Evolutionary conservation across 2,329 filamentous ascomycete genomes (phyloP).

Genomic region (Epichloe baconii): DNA sequence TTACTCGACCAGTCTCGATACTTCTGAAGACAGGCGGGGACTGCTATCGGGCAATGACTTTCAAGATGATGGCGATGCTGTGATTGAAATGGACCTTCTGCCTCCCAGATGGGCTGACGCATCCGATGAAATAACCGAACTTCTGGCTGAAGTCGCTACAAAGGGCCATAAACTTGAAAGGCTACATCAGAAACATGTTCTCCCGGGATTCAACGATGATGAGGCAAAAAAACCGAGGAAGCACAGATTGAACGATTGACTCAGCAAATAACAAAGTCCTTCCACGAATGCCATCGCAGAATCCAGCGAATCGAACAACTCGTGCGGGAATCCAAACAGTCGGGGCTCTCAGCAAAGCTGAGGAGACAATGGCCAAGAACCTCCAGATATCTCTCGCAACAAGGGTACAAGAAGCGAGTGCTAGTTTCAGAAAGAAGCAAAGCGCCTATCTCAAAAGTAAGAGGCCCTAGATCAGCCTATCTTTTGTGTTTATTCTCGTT

Average conservation of each 20-base stretch:
- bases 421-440: constrained; percentile 92
- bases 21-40: constrained; percentile 50
- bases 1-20: constrained; percentile 35
- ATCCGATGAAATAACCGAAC: constrained; percentile 81
- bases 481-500: neutral
- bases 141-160: constrained; percentile 65
- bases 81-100: constrained; percentile 96
- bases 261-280: constrained; percentile 75
- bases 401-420: constrained; percentile 82
- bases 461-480: constrained; percentile 7
- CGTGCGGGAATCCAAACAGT: constrained; percentile 65
- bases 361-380: constrained; percentile 93
- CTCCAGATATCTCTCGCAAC: constrained; percentile 85
- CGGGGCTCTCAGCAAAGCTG: constrained; percentile 61
- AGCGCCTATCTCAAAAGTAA: constrained; percentile 88
- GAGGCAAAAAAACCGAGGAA: constrained; percentile 80
- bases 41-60: constrained; percentile 72
- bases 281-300: constrained; percentile 79
- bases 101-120: constrained; percentile 93
- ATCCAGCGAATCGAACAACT: constrained; percentile 82
- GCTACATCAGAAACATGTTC: constrained; percentile 90
- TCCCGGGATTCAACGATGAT: constrained; percentile 94
- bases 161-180: constrained; percentile 80
- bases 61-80: constrained; percentile 77
- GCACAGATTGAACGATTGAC: constrained; percentile 81